Base-by-base conservation (phyloP, 78 protist genomes). In the Dictyostelium firmibasis region DNA sequence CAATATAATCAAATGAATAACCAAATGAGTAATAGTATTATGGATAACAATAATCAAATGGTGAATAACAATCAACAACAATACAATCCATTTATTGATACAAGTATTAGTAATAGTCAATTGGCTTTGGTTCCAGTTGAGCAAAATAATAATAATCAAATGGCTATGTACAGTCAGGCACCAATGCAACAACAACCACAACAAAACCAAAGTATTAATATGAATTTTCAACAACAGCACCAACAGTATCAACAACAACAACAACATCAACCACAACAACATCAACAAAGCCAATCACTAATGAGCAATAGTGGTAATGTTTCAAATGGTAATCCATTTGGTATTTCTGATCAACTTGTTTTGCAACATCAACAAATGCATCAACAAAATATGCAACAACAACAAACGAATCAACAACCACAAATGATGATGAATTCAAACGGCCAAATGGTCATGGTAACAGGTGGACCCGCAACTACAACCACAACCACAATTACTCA, bases 401-500 rank as follows among this genome's bases (percentile, higher is more conserved):
- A 82, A 57, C 23, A 82, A 2, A 9, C 1, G 16, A 27, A 81
- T 20, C 35, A 57, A 31, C 23, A 27, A 4, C 84, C 44, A 29
- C 25, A 44, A 11, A 16, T 13, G 16, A 44, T 25, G 57, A 79
- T 16, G 41, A 23, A 25, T 25, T 44, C 69, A 3, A 79, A 79
- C 29, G 69, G 44, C 47, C 23, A 72, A 3, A 35, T 29, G n/a
- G 38, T 29, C 44, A 41, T 41, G 43, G 9, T 79, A 5, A 13
- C 43, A 1, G 20, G 16, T 0, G 44, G 67, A 10, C 36, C 84
- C 0, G 25, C 86, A 14, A 50, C 70, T 0, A 82, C 70, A 8
- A 82, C 86, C 5, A 79, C 85, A 1, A 82, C 86, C 2, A 82
- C 70, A n/a, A 82, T 57, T 82, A 57, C n/a, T 31, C 62, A 50